Percentiles rank a stretch among this genome's conserved stretches.
Conservation (phyloP, 768 basidiomycete species). For the Boletus sp. region DNA sequence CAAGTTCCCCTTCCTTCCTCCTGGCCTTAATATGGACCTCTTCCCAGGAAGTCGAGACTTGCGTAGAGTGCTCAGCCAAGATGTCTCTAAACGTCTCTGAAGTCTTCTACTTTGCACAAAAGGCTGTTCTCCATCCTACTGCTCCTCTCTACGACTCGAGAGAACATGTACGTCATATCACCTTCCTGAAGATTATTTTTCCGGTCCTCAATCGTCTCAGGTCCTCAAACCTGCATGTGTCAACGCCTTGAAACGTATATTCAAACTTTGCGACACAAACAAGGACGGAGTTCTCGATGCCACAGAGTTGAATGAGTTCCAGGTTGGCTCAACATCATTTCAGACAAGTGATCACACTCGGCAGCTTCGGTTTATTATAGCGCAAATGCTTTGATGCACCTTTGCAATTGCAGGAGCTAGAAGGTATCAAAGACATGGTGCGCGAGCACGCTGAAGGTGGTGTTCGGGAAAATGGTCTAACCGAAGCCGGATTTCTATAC, state of each 20-base stretch:
- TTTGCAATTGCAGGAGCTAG: slow-evolving; percentile 87
- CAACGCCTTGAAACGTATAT: slow-evolving; percentile 87
- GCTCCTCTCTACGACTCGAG: slow-evolving; percentile 96
- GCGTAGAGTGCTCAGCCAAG: slow-evolving; percentile 95
- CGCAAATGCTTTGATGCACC: slow-evolving; percentile 95
- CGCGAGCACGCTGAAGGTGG: slow-evolving; percentile 73
- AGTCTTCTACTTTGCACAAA: slow-evolving; percentile 98
- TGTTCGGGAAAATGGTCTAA: slow-evolving; percentile 77
- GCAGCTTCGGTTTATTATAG: slow-evolving; percentile 37
- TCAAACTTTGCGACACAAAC: slow-evolving; percentile 92
- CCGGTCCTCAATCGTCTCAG: slow-evolving; percentile 39
- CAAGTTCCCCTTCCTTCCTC: slow-evolving; percentile 28
- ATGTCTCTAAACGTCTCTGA: slow-evolving; percentile 90
- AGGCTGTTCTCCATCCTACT: slow-evolving; percentile 94
- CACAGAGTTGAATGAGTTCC: slow-evolving; percentile 93
- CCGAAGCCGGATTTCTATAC: slow-evolving; percentile 90
- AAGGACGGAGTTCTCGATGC: slow-evolving; percentile 92
- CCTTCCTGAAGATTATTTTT: neutral
- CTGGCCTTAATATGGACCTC: slow-evolving; percentile 3
- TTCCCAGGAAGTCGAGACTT: slow-evolving; percentile 92
- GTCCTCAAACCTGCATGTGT: slow-evolving; percentile 90
- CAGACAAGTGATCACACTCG: neutral
- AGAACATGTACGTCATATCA: slow-evolving; percentile 70
- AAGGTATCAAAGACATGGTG: slow-evolving; percentile 95
- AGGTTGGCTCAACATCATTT: slow-evolving; percentile 48